phyloP scores from a whole-genome alignment of 352 stramenopile genomes.

The Phytopythium kandeliae region DNA sequence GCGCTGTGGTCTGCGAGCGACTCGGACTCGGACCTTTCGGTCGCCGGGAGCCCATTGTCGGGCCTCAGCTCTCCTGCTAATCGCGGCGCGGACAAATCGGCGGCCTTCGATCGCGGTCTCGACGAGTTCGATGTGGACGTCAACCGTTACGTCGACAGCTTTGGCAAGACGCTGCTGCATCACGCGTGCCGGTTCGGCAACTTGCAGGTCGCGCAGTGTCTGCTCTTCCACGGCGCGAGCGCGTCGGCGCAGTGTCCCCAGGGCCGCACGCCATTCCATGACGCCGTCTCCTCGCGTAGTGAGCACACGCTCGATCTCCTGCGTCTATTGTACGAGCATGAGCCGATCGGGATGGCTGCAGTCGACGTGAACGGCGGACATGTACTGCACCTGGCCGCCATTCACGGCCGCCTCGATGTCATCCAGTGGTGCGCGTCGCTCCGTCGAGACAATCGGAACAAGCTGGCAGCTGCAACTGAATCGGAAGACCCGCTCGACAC shows the following conservation, averaged over 20 bases:
- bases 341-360: conserved; percentile 28
- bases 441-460: neutral
- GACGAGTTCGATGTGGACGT: conserved; percentile 21
- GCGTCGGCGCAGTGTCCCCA: conserved; percentile 34
- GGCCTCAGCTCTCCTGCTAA: neutral
- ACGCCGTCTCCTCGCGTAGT: conserved; percentile 30
- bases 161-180: conserved; percentile 59
- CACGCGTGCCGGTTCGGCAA: conserved; percentile 49
- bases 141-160: conserved; percentile 36
- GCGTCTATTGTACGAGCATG: conserved; percentile 46
- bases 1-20: conserved; percentile 7
- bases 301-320: conserved; percentile 28
- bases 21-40: conserved; percentile 7
- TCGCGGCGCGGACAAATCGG: neutral
- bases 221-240: conserved; percentile 50
- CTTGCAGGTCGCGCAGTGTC: conserved; percentile 40
- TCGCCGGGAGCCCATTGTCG: neutral
- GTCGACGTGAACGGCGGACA: conserved; percentile 61
- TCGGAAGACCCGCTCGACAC: neutral
- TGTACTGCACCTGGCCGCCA: conserved; percentile 58
- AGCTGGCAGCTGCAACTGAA: conserved; percentile 10
- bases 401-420: conserved; percentile 55
- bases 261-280: conserved; percentile 54
- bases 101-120: neutral
- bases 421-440: conserved; percentile 44